Evolutionary conservation across 257 asterid species (phyloP), one percentile per base, ranked within the genome.

Genomic region (Penstemon newberryi): DNA sequence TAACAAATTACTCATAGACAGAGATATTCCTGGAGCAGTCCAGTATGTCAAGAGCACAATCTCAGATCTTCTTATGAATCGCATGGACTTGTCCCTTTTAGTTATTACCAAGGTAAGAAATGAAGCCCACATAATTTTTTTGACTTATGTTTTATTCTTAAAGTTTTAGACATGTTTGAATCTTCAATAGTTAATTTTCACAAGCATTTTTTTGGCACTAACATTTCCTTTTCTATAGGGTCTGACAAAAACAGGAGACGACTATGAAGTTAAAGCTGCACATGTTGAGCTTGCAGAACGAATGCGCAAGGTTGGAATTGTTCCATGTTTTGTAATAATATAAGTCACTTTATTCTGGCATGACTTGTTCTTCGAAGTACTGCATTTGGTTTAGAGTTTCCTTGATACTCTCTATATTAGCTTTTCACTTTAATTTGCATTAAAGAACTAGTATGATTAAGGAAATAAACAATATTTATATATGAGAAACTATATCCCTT

Each of bases 201-300:
- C 59, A 13, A 39, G 19, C 37, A 56, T 63, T 65, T n/a, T 73
- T 62, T 67, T 49, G 52, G 56, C 65, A 58, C 72, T 55, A 39
- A 44, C 52, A 50, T 69, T 83, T 75, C 63, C 53, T 43, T 66
- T 63, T 47, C 38, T 47, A 65, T 56, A 93, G 99, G 99, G 99
- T 77, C 95, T 94, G 65, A 94, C 99, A 15, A 94, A 94, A 86
- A 89, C 90, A 12, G 99, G 99, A 79, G 96, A 94, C 53, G 91
- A 89, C 82, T 94, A 94, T 82, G 99, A 89, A 86, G 99, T 94
- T 57, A 94, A 94, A 83, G 72, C 99, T 67, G 99, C 97, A 62
- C 99, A 94, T 70, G 97, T 89, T 73, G 99, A 91, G 79, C 96
- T 94, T 67, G 99, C 99, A 3, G 99, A 94, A 75, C 87, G 99